Evolutionary conservation across 331 rosid genomes (phyloP).

Genomic region (Quercus lobata): DNA sequence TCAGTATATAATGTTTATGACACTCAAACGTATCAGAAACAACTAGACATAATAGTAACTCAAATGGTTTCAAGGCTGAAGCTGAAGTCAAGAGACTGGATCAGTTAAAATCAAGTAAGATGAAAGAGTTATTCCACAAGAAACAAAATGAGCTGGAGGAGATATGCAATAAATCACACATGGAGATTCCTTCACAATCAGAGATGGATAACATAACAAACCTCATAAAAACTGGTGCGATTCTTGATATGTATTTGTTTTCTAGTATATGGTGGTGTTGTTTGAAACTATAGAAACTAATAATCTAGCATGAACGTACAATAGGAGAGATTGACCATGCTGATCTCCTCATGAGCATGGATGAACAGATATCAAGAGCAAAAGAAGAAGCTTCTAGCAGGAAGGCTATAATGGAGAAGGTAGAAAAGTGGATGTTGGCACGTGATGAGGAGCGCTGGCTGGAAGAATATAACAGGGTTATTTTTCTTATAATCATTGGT

Average conservation of each 20-base stretch:
- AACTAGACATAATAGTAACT: conserved; percentile 9
- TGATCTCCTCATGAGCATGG: conserved; percentile 90
- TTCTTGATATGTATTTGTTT: conserved; percentile 11
- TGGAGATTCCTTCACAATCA: conserved; percentile 68
- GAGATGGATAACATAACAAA: conserved; percentile 68
- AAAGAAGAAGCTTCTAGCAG: conserved; percentile 91
- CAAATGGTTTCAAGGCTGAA: conserved; percentile 57
- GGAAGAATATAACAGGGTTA: conserved; percentile 92
- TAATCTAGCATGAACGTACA: conserved; percentile 39
- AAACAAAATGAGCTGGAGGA: conserved; percentile 76
- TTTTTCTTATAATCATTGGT: conserved; percentile 23
- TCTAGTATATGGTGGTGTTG: not conserved
- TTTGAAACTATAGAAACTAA: conserved; percentile 5
- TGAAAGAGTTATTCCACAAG: conserved; percentile 86
- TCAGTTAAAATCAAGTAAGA: conserved; percentile 91
- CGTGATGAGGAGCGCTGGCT: conserved; percentile 95
- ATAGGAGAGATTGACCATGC: conserved; percentile 97
- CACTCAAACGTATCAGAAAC: conserved; percentile 18
- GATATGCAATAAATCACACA: conserved; percentile 75
- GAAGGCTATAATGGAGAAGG: conserved; percentile 92
- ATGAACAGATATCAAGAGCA: conserved; percentile 87
- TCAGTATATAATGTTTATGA: conserved; percentile 29
- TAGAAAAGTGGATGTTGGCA: conserved; percentile 88
- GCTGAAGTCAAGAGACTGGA: conserved; percentile 90
- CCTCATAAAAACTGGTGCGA: conserved; percentile 75